Base-by-base conservation (phyloP, 352 stramenopile genomes). In the Pythium phragmitis region DNA sequence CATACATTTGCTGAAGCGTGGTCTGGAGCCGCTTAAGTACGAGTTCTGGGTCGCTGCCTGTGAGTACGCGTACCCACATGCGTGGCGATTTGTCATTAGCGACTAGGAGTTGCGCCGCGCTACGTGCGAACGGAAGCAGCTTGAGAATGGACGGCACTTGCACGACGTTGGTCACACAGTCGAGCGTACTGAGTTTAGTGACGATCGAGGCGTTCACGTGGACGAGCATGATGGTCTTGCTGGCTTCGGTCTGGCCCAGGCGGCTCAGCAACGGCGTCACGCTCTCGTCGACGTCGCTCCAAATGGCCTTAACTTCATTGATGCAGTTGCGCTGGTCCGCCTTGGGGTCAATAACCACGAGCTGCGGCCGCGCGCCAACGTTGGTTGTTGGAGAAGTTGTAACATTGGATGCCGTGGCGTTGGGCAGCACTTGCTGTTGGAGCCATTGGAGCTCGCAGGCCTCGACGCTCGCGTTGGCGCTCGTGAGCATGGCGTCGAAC, bases 371-470 rank as follows among this genome's bases (percentile, higher is more conserved):
- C n/a, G 42, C 45, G 28, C 36, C 42, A 2, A 19, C 21, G 4
- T 41, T 43, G 43, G 43, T 43, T 37, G 23, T 58, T 16, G 52
- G 41, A 16, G 43, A 57, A 1, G 53, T 49, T 7, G 36, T 49
- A 1, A 46, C 13, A 11, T 36, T 55, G 45, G 74, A 48, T 8
- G 78, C 65, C 2, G 57, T 75, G 2, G 77, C 72, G 28, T 60
- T 63, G 8, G 56, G 30, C 21, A 90, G 65, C 37, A 89, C 56
- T 63, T 87, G 76, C 19, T 87, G 60, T 60, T 89, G 82, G 21
- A 91, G 30, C 57, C 86, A 88, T 21, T 82, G 74, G 28, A 93
- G 49, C 49, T 89, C 76, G 28, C 82, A 93, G 19, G 79, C 82
- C 33, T 89, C 80, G 37, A 71, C 63, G 17, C 64, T 85, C 21